A percentile compares a stretch with the other conserved stretches of the same genome.
phyloP scores from a whole-genome alignment of 1,284 basidiomycete genomes.

The Cutaneotrichosporon cyanovorans region DNA sequence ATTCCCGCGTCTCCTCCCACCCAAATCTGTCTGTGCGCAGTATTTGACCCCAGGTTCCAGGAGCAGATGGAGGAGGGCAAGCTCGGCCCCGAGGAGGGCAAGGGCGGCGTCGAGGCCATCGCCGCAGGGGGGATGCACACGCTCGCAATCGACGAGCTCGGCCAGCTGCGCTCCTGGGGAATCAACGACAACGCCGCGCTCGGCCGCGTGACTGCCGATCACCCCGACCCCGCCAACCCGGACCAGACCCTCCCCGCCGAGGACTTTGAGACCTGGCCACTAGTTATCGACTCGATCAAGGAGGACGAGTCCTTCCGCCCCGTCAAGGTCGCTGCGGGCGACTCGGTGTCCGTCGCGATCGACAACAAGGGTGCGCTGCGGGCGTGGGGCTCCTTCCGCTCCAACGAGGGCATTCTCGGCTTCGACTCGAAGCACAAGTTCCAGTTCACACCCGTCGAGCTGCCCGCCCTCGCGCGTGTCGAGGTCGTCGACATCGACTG shows the following conservation, averaged over 20 bases:
- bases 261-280: slow-evolving; percentile 66
- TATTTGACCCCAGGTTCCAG: slow-evolving; percentile 40
- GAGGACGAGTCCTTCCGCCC: slow-evolving; percentile 66
- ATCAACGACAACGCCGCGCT: slow-evolving; percentile 88
- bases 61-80: slow-evolving; percentile 42
- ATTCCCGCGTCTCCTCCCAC: no score
- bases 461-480: slow-evolving; percentile 44
- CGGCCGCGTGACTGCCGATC: slow-evolving; percentile 67
- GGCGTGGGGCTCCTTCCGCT: slow-evolving; percentile 89
- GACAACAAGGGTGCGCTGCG: slow-evolving; percentile 68
- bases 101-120: slow-evolving; percentile 61
- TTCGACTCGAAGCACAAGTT: slow-evolving; percentile 58
- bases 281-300: slow-evolving; percentile 61
- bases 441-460: slow-evolving; percentile 47
- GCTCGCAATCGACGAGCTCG: slow-evolving; percentile 72
- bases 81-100: slow-evolving; percentile 48
- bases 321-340: slow-evolving; percentile 71
- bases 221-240: slow-evolving; percentile 56
- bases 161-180: slow-evolving; percentile 76
- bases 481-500: slow-evolving; percentile 63
- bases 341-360: slow-evolving; percentile 75
- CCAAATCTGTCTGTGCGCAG: no score
- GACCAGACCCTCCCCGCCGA: slow-evolving; percentile 61
- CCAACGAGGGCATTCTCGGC: slow-evolving; percentile 73
- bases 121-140: slow-evolving; percentile 78